Conservation (phyloP, 345 rosid genomes). For the Eucalyptus tenuipes region DNA sequence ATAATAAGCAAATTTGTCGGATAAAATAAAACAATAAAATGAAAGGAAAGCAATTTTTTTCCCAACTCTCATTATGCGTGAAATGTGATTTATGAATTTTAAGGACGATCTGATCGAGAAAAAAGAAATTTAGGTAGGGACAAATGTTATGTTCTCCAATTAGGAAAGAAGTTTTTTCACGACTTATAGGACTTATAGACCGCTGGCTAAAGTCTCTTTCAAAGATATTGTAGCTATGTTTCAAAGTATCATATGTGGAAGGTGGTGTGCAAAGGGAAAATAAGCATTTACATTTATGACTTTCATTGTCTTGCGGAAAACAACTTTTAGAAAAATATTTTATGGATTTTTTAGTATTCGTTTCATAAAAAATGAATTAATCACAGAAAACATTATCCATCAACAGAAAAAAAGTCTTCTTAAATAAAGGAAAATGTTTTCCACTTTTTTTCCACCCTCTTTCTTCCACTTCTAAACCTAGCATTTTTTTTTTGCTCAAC, state of each 20-base stretch:
- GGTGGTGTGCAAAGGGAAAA: background rate
- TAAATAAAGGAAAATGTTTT: no score
- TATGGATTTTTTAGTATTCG: no score
- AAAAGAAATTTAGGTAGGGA: background rate
- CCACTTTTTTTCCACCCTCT: no score
- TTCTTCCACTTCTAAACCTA: no score
- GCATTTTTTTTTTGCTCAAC: no score
- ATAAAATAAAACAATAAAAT: background rate
- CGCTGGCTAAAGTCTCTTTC: background rate
- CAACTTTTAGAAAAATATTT: no score
- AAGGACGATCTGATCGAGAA: background rate
- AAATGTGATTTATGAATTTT: no score
- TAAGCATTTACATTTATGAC: background rate
- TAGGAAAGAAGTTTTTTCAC: background rate
- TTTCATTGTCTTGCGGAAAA: accelerated
- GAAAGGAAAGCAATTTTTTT: background rate
- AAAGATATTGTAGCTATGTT: background rate
- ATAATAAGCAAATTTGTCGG: background rate
- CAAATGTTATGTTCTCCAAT: background rate
- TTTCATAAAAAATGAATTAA: no score
- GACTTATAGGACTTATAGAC: background rate
- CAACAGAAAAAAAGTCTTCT: no score
- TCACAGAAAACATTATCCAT: no score
- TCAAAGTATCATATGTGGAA: background rate
- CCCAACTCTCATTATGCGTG: no score